Base-by-base conservation (phyloP, 768 basidiomycete species). In the Lepiota venenata region DNA sequence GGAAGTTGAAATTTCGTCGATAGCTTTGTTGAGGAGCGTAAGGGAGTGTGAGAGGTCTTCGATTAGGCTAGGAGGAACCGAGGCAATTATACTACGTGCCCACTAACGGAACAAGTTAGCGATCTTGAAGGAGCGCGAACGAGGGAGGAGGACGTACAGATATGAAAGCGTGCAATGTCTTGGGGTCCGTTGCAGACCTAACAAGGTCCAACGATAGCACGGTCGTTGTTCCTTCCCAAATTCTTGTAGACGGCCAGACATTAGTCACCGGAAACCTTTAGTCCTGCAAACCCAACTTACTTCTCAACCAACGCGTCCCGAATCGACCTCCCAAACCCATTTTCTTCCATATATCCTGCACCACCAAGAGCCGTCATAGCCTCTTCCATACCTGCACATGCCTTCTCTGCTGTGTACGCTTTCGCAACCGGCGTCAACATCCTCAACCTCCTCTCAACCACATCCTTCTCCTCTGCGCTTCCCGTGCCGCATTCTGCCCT, bases 331-430 rank as follows among this genome's bases (percentile, higher is more conserved):
- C 83, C 86, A 45, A 91, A 81, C 1, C 80, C 83, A 52, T 81
- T 88, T 66, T 92, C 90, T 60, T 88, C 85, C 88, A 91, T 91
- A 61, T 91, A 92, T 0, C 90, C 90, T 45, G 85, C 83, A 1
- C 88, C 88, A 20, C 90, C 89, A 2, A 91, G 69, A 4, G 82
- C 73, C 29, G 81, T 71, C 87, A 91, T 91, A 32, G 85, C 79
- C 59, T 89, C 85, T 56, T 87, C 85, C 73, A 91, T 83, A 2
- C 81, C 85, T 0, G 74, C 63, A 49, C 75, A 76, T 0, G 82
- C 82, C 57, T 82, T 82, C 59, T 87, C 82, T 9, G 88, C 80
- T 9, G 78, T 76, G 63, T 87, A 91, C 0, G 83, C 85, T 65
- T 91, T 91, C 25, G 78, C 74, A 2, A 83, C 78, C 9, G 88